These are phyloP conservation scores for Zoysia japonica DNA, from an alignment of 176 grass and related monocot genomes.

Conservation along the genomic window DNA sequence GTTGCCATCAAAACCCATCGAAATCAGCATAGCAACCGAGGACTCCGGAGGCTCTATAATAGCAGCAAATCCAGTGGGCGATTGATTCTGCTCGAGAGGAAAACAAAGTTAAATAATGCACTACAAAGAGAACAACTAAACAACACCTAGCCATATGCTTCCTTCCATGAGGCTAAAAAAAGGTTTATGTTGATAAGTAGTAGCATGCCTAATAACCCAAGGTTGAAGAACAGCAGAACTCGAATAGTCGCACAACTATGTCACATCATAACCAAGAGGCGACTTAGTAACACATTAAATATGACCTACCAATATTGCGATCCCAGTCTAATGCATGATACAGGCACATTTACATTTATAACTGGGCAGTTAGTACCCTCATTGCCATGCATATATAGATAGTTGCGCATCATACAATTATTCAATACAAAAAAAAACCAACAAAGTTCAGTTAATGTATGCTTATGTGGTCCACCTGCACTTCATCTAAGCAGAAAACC, in stretches of 20 bases:
- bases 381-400: neutral
- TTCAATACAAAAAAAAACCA: neutral
- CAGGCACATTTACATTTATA: constrained; percentile 5
- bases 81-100: constrained; percentile 44
- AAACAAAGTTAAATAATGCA: constrained; percentile 23
- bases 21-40: constrained; percentile 76
- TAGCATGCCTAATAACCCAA: neutral
- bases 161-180: constrained; percentile 16
- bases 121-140: constrained; percentile 13
- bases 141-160: constrained; percentile 13
- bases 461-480: constrained; percentile 3
- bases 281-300: constrained; percentile 21
- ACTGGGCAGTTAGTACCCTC: neutral
- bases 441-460: neutral
- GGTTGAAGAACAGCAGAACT: neutral
- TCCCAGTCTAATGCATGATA: neutral
- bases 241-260: constrained; percentile 22
- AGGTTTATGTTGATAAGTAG: neutral
- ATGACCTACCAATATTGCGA: constrained; percentile 17
- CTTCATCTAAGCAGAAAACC: constrained; percentile 15
- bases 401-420: neutral
- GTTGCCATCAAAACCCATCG: constrained; percentile 90
- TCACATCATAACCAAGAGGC: constrained; percentile 9
- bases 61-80: constrained; percentile 42
- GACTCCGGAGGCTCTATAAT: constrained; percentile 74